Evolutionary conservation across 31 red algal species (phyloP).

Genomic region (Odonthalia washingtoniensis): DNA sequence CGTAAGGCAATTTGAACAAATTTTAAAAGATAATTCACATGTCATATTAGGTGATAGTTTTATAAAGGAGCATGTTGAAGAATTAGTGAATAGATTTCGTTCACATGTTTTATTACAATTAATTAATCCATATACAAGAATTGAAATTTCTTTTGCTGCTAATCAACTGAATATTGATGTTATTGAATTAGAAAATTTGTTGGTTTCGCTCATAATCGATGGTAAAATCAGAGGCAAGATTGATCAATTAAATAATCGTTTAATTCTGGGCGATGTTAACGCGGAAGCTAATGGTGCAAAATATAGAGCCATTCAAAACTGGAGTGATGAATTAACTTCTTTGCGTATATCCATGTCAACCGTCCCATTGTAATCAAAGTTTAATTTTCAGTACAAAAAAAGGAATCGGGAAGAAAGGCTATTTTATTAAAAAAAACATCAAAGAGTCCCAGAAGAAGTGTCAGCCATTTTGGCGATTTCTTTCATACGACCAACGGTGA

Average conservation of each 20-base stretch:
- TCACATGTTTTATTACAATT: slow-evolving; percentile 87
- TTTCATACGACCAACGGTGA: slow-evolving; percentile 79
- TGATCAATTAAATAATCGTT: slow-evolving; percentile 86
- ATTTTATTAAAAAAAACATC: neutral
- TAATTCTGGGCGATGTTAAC: slow-evolving; percentile 64
- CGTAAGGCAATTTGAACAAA: slow-evolving; percentile 87
- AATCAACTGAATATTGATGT: slow-evolving; percentile 82
- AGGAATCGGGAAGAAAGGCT: neutral
- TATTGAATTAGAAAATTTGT: slow-evolving; percentile 86
- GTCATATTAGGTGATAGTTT: slow-evolving; percentile 95
- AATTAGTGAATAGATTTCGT: slow-evolving; percentile 80
- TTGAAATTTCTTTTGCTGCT: slow-evolving; percentile 82
- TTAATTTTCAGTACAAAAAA: neutral
- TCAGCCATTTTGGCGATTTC: slow-evolving; percentile 45
- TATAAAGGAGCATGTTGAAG: slow-evolving; percentile 86
- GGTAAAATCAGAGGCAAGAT: slow-evolving; percentile 85
- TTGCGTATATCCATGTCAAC: slow-evolving; percentile 61
- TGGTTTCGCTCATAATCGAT: slow-evolving; percentile 94
- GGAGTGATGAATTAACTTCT: slow-evolving; percentile 71
- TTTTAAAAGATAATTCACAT: slow-evolving; percentile 79
- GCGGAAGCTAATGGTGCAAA: slow-evolving; percentile 49
- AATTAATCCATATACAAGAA: slow-evolving; percentile 90
- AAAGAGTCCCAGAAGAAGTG: neutral
- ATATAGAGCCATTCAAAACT: slow-evolving; percentile 72
- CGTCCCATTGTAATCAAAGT: slow-evolving; percentile 37